Base-by-base conservation (phyloP, 75 land plant species). In the Pinus albicaulis region DNA sequence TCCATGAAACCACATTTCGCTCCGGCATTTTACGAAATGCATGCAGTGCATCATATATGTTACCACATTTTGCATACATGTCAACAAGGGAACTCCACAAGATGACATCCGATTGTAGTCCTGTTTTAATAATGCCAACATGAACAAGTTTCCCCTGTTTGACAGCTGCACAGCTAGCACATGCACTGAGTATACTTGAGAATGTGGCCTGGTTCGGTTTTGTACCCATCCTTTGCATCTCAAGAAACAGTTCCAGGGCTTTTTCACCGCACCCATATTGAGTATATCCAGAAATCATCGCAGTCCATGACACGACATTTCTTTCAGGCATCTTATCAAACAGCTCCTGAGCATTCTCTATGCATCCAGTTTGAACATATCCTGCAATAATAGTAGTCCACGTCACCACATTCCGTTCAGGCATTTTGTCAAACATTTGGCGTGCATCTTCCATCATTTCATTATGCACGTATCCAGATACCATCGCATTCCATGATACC, bases 401-500 rank as follows among this genome's bases (percentile, higher is more conserved):
- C 20, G 61, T 59, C 22, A 80, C 78, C 15, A 80, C 52, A 74
- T 81, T 82, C 62, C 76, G 77, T 41, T 57, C 10, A 4, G 76
- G 76, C 82, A 82, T 84, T 13, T 25, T 65, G 60, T 80, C 76
- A 55, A 89, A 89, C 15, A 81, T 38, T 19, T 24, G 61, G 58
- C 44, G 71, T 26, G 83, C 88, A 34, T 86, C 75, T 64, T 78
- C 82, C 23, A 81, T 17, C 17, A 56, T 23, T 17, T 59, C 86
- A 78, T 52, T 71, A 57, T 84, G 85, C 71, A 78, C 80, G 74
- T 83, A 75, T 38, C 86, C 87, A 2, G 87, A 58, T 56, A 90
- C 82, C 79, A 90, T 79, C 4, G 88, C 81, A 77, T 87, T 87
- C 92, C 92, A 90, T 8, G 86, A 71, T 20, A 90, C 87, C 5